Evolutionary conservation across 2,329 filamentous ascomycete genomes (phyloP), one percentile per base, ranked within the genome.

Genomic region (Emydomyces testavorans): DNA sequence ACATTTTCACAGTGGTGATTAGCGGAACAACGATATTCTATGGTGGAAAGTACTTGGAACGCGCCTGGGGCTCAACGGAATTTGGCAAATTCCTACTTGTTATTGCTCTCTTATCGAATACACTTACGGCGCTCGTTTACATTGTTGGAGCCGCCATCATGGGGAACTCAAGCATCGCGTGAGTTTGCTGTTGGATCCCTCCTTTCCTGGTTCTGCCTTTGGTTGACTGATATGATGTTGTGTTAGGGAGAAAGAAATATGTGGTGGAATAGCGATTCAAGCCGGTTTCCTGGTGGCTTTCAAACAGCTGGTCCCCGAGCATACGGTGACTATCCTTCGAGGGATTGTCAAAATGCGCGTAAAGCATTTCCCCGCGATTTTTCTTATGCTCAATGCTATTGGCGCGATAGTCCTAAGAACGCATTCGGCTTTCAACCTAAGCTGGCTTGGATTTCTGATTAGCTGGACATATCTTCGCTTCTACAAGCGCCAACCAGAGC

Each of bases 391-490:
- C 51, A 81, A 85, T 55, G 74, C 82, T 28, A 71, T 85, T 46
- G 79, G 79, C 24, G 78, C 79, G 28, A 64, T 82, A 1, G 56
- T 81, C 6, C 64, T 85, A 32, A 77, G 81, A 51, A 83, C 78
- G n/a, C 78, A 82, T 60, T 86, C 87, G 16, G 82, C 87, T 38
- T 74, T 89, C 54, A 79, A 93, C 62, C 77, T 95, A 51, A 79
- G 85, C 45, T 72, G 85, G 64, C 82, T 83, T 57, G 89, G 87
- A 50, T 84, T 98, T 65, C 65, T 95, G 52, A 82, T 82, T 8
- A 88, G 86, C 64, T 98, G 90, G 90, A 86, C 85, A 36, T 96
- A 96, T 66, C 79, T 98, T 15, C 86, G 92, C 56, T 98, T 96
- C 73, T 95, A 86, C 73, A 94, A 94, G 69, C 62, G 62, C 26